Conservation (phyloP, 192 early-diverging fungal genomes). For the Mortierella alpina region DNA sequence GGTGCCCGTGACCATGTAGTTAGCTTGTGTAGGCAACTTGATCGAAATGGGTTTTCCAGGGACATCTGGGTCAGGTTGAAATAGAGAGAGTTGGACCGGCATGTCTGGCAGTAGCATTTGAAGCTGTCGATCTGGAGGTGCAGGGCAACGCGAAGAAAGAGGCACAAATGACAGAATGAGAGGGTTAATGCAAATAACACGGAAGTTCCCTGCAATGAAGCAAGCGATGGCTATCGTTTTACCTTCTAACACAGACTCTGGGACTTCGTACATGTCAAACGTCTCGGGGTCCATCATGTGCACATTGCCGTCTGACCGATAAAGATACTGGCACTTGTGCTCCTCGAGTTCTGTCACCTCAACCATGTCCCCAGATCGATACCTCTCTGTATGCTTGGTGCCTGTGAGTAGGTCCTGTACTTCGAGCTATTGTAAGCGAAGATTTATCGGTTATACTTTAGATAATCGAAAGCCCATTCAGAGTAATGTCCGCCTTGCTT, state of each 20-base stretch:
- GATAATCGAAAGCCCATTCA: not conserved
- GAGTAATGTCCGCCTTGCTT: too few relatives aligned
- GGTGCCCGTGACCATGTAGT: conserved; percentile 67
- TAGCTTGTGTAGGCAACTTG: conserved; percentile 68
- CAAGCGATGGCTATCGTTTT: not conserved
- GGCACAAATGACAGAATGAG: conserved; percentile 24
- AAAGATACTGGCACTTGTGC: conserved; percentile 79
- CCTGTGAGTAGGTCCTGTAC: conserved; percentile 75
- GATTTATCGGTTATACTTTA: not conserved
- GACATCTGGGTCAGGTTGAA: conserved; percentile 61
- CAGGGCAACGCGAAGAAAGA: conserved; percentile 57
- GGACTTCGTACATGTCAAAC: conserved; percentile 78
- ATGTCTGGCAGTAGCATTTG: conserved; percentile 34
- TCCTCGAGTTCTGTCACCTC: conserved; percentile 78
- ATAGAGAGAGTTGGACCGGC: conserved; percentile 41
- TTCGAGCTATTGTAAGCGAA: conserved; percentile 61
- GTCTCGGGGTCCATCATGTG: conserved; percentile 77
- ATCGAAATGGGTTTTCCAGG: conserved; percentile 65
- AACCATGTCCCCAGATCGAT: conserved; percentile 73
- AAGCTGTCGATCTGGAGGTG: conserved; percentile 25
- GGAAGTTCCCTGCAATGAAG: too few relatives aligned
- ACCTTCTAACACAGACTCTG: conserved; percentile 69
- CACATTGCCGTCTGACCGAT: conserved; percentile 68
- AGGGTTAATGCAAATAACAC: too few relatives aligned
- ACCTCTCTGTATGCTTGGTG: conserved; percentile 70